Percentiles rank a stretch among this genome's conserved stretches.
Conservation (phyloP, 2,329 filamentous ascomycete genomes). For the Geoglossum cookeanum region DNA sequence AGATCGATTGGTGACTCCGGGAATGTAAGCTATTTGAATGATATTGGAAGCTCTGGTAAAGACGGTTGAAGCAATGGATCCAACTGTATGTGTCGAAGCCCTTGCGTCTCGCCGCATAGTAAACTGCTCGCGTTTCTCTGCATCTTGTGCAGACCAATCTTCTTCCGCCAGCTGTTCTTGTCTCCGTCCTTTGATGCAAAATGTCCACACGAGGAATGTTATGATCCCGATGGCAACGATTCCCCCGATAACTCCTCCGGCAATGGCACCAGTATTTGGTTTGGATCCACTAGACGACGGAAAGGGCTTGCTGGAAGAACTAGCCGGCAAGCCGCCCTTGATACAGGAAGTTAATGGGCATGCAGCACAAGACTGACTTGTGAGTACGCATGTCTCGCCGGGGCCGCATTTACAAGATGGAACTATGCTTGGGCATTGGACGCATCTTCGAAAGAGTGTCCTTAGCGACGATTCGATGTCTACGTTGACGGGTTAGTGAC, state of each 20-base stretch:
- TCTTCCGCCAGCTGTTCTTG: slow-evolving; percentile 41
- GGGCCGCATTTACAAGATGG: slow-evolving; percentile 38
- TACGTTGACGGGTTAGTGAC: not conserved
- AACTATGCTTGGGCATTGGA: slow-evolving; percentile 31
- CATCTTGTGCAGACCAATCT: slow-evolving; percentile 25
- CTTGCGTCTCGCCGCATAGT: slow-evolving; percentile 39
- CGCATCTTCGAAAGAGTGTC: slow-evolving; percentile 36
- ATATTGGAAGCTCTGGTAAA: slow-evolving; percentile 94
- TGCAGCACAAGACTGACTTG: slow-evolving; percentile 35
- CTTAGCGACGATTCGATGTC: not conserved
- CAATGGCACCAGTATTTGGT: slow-evolving; percentile 66
- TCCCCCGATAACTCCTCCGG: slow-evolving; percentile 77
- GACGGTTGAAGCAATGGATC: slow-evolving; percentile 87
- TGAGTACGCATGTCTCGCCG: slow-evolving; percentile 39
- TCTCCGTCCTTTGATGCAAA: slow-evolving; percentile 65
- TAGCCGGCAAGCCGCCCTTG: slow-evolving; percentile 19
- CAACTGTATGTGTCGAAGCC: slow-evolving; percentile 66
- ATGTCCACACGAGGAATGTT: slow-evolving; percentile 71
- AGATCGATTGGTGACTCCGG: slow-evolving; percentile 84
- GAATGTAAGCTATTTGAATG: slow-evolving; percentile 98
- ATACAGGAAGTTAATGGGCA: slow-evolving; percentile 42
- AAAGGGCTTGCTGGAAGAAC: slow-evolving; percentile 9
- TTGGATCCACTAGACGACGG: slow-evolving; percentile 19
- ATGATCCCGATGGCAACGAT: slow-evolving; percentile 53
- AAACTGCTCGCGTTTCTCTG: slow-evolving; percentile 36